Percentiles rank a stretch among this genome's conserved stretches.
Evolutionary conservation across 1,284 basidiomycete genomes (phyloP).

Genomic region (Mrakiaceae sp.): DNA sequence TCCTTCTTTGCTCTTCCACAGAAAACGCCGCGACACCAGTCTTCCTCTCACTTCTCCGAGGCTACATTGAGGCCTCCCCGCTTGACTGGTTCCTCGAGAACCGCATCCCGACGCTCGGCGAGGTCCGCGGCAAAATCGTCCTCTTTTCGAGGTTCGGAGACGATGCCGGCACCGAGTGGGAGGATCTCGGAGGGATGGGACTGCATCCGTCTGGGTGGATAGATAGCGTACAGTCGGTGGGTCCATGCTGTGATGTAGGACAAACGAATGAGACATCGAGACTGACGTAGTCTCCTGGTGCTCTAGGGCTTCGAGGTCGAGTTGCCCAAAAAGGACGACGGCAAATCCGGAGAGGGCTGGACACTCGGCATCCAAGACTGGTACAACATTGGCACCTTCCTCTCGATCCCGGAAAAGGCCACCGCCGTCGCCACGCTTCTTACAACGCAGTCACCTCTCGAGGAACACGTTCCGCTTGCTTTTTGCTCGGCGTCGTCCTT

Average conservation of each 20-base stretch:
- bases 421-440: slow-evolving; percentile 46
- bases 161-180: slow-evolving; percentile 41
- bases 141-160: slow-evolving; percentile 72
- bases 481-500: slow-evolving; percentile 71
- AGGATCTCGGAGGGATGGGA: slow-evolving; percentile 54
- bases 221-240: slow-evolving; percentile 33
- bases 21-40: slow-evolving; percentile 27
- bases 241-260: too few relatives aligned
- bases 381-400: slow-evolving; percentile 52
- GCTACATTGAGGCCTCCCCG: slow-evolving; percentile 40
- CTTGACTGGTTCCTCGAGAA: slow-evolving; percentile 62
- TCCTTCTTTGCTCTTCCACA: background rate
- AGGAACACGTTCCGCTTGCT: slow-evolving; percentile 44
- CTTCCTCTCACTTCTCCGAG: slow-evolving; percentile 53
- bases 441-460: background rate
- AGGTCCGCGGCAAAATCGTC: slow-evolving; percentile 68
- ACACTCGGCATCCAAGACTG: slow-evolving; percentile 12
- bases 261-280: too few relatives aligned
- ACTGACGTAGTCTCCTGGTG: too few relatives aligned
- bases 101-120: slow-evolving; percentile 60
- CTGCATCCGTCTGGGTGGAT: slow-evolving; percentile 75
- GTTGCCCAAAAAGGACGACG: background rate
- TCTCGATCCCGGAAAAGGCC: slow-evolving; percentile 60
- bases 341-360: background rate
- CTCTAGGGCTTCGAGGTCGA: slow-evolving; percentile 3